Percentiles rank a stretch among this genome's conserved stretches.
Conservation (phyloP, 148 eudicot species). For the Rhododendron kiyosumense region DNA sequence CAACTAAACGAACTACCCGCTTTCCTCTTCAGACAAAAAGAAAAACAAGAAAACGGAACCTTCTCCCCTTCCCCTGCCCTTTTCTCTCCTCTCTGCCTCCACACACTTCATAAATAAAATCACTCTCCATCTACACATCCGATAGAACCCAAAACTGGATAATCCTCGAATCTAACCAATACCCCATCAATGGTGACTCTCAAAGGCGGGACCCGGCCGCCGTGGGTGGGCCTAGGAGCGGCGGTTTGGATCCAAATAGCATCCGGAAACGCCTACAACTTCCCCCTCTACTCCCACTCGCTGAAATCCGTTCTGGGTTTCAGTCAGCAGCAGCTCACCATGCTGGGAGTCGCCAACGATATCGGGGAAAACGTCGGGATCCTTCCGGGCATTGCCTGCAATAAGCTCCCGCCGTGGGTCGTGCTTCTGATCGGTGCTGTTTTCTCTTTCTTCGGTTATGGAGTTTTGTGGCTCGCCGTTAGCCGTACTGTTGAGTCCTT, state of each 20-base stretch:
- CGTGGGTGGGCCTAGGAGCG: conserved; percentile 82
- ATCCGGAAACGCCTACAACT: conserved; percentile 59
- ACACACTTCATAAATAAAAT: not conserved
- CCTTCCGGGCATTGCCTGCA: conserved; percentile 54
- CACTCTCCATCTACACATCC: not conserved
- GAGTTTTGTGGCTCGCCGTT: conserved; percentile 67
- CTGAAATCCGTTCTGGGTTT: conserved; percentile 66
- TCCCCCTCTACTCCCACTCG: conserved; percentile 70
- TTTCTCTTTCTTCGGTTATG: conserved; percentile 63
- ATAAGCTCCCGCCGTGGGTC: conserved; percentile 70
- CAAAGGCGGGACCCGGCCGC: conserved; percentile 64
- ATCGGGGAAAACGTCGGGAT: conserved; percentile 73
- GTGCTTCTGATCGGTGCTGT: conserved; percentile 52
- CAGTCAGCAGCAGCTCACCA: conserved; percentile 56
- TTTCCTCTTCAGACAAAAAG: not conserved
- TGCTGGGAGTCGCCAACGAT: conserved; percentile 82
- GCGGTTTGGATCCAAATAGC: conserved; percentile 66
- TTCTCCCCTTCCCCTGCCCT: not conserved
- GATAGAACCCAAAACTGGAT: not conserved
- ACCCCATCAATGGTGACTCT: conserved; percentile 22
- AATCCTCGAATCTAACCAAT: not conserved
- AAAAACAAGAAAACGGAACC: not conserved
- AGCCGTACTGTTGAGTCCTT: conserved; percentile 39
- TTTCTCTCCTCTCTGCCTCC: not conserved
- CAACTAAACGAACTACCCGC: too few species aligned